A percentile compares a stretch with the other conserved stretches of the same genome.
phyloP scores from a whole-genome alignment of 306 rosid genomes.

The Mucuna pruriens region DNA sequence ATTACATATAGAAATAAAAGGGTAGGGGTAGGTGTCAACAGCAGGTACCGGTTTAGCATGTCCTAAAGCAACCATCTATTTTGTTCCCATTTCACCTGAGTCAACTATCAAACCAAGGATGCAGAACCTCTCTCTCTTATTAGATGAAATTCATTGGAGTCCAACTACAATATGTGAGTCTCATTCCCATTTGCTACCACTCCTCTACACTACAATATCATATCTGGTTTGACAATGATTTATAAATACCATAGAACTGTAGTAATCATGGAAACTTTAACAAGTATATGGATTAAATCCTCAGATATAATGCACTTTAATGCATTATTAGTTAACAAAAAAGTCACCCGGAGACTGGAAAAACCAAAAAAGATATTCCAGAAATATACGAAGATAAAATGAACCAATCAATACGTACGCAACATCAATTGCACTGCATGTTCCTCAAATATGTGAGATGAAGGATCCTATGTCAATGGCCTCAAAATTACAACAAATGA shows the following conservation, averaged over 20 bases:
- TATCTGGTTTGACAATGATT: constrained; percentile 9
- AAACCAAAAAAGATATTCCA: constrained; percentile 17
- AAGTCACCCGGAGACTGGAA: constrained; percentile 24
- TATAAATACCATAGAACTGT: background rate
- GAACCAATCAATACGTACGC: constrained; percentile 31
- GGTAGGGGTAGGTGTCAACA: constrained; percentile 8
- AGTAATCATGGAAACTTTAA: constrained; percentile 17
- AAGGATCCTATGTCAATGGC: constrained; percentile 46
- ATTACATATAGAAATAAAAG: background rate
- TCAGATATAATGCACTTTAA: constrained; percentile 2
- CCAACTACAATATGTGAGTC: background rate
- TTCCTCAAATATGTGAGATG: constrained; percentile 37
- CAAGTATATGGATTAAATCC: constrained; percentile 23
- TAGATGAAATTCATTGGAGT: background rate
- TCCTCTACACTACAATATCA: constrained; percentile 1
- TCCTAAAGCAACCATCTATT: background rate
- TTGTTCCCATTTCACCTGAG: background rate
- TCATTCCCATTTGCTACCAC: background rate
- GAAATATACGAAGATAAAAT: constrained; percentile 26
- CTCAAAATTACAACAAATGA: constrained; percentile 34
- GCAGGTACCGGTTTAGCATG: background rate
- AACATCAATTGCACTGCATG: constrained; percentile 42
- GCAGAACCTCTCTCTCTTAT: background rate
- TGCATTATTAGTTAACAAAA: constrained; percentile 33
- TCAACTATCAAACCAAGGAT: background rate